A percentile compares a stretch with the other conserved stretches of the same genome.
phyloP scores from a whole-genome alignment of 768 basidiomycete genomes.

The Phylloporus sp. region DNA sequence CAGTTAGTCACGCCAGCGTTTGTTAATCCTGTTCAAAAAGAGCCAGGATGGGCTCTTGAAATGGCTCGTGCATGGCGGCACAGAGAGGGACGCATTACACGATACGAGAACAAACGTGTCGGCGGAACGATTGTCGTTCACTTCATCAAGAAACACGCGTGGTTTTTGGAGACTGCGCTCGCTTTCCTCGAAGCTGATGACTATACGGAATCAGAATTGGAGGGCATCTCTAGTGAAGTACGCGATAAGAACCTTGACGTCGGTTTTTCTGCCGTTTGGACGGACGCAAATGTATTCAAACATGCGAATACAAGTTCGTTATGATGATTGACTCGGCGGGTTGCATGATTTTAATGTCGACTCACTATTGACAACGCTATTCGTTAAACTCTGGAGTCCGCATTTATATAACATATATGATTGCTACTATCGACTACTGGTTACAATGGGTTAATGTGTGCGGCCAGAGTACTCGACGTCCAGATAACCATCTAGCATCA shows the following conservation, averaged over 20 bases:
- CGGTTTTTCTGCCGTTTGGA: conserved; percentile 28
- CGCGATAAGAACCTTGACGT: conserved; percentile 14
- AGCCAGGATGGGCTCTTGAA: conserved; percentile 54
- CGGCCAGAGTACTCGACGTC: neutral
- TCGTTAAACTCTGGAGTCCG: conserved; percentile 16
- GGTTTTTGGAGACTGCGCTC: conserved; percentile 91
- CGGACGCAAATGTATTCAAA: conserved; percentile 23
- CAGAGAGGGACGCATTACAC: conserved; percentile 63
- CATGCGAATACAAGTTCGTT: conserved; percentile 9
- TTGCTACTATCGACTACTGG: neutral
- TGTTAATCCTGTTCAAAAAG: conserved; percentile 1
- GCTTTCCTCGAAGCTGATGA: conserved; percentile 82
- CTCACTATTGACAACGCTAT: too few species aligned
- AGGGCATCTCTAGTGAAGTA: conserved; percentile 5
- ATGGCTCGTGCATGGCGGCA: conserved; percentile 63
- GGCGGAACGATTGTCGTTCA: conserved; percentile 96
- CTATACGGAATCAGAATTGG: conserved; percentile 44
- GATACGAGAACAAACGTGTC: conserved; percentile 63
- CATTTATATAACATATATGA: conserved; percentile 9
- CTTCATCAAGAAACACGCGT: conserved; percentile 95
- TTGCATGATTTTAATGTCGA: neutral
- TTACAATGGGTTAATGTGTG: neutral
- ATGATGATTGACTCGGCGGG: neutral
- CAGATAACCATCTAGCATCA: conserved; percentile 25
- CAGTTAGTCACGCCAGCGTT: neutral